Conservation (phyloP, 2,329 filamentous ascomycete genomes). For the Chrysosporium queenslandicum region DNA sequence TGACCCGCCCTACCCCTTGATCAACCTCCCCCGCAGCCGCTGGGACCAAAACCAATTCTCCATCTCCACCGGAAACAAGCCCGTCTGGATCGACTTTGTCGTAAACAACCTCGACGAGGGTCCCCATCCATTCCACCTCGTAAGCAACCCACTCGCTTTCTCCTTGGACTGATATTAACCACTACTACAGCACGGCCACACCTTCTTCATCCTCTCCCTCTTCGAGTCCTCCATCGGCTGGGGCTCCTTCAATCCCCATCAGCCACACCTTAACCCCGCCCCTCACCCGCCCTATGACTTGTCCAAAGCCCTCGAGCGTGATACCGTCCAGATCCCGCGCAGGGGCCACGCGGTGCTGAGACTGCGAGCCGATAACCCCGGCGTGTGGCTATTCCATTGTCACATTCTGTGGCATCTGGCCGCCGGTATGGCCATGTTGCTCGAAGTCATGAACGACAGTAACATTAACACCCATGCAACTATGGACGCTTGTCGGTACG, state of each 20-base stretch:
- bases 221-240: slow-evolving; percentile 26
- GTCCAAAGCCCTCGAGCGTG: slow-evolving; percentile 14
- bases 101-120: slow-evolving; percentile 45
- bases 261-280: slow-evolving; percentile 10
- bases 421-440: slow-evolving; percentile 37
- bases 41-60: slow-evolving; percentile 39
- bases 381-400: slow-evolving; percentile 49
- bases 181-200: slow-evolving; percentile 27
- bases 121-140: slow-evolving; percentile 43
- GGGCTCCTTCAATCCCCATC: slow-evolving; percentile 33
- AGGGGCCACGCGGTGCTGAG: slow-evolving; percentile 42
- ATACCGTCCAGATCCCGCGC: slow-evolving; percentile 27
- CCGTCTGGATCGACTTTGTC: slow-evolving; percentile 39
- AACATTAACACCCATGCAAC: not conserved
- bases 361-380: slow-evolving; percentile 46
- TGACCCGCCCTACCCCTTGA: slow-evolving; percentile 27
- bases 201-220: slow-evolving; percentile 27
- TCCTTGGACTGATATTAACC: not conserved
- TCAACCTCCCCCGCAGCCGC: slow-evolving; percentile 25
- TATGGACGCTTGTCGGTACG: slow-evolving; percentile 5
- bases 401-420: slow-evolving; percentile 51
- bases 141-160: slow-evolving; percentile 18
- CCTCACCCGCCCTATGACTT: slow-evolving; percentile 14
- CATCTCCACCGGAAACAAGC: slow-evolving; percentile 23
- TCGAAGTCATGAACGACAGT: slow-evolving; percentile 27